Base-by-base conservation (phyloP, 441 rosid species). In the Populus hybrid region DNA sequence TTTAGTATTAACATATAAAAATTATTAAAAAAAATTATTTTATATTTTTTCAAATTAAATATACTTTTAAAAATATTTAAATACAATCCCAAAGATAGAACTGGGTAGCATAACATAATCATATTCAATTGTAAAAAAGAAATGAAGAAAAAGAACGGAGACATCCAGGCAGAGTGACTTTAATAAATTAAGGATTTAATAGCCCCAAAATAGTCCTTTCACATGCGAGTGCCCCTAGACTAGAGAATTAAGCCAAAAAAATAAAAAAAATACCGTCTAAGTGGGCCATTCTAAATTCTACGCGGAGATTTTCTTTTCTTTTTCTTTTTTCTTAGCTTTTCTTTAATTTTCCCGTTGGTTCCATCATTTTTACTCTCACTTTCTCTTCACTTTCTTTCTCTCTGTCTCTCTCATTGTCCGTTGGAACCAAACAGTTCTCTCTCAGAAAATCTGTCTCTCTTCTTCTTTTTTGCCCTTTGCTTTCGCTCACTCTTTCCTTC, bases 401-500 rank as follows among this genome's bases (percentile, higher is more conserved):
- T 38, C 46, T 9, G 85, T 83, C 86, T 83, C 79, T 80, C 82
- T 80, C 91, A 76, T 71, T 86, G 84, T 86, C 91, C 91, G 86
- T 90, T 86, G 88, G 88, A 89, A 76, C 85, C 86, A 75, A 80
- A 84, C 80, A 76, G 84, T 76, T 5, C 67, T 23, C 77, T 78
- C 76, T 59, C 70, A 32, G 3, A 69, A 67, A 63, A 19, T 46
- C 75, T 28, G 30, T 35, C 70, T 28, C 67, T 5, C 78, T 24
- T 1, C n/a, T n/a, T n/a, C 1, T 32, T 65, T 19, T 28, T 28
- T 28, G 2, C 30, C 30, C 46, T 11, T 75, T 75, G 40, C 80
- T 76, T 28, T 28, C 30, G 30, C 30, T 28, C 30, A 28, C 30
- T 28, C 30, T 28, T 28, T 28, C 30, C 30, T 28, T 28, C 78